Percentiles rank a stretch among this genome's conserved stretches.
Evolutionary conservation across 345 rosid species (phyloP).

Genomic region (Geranium brycei): DNA sequence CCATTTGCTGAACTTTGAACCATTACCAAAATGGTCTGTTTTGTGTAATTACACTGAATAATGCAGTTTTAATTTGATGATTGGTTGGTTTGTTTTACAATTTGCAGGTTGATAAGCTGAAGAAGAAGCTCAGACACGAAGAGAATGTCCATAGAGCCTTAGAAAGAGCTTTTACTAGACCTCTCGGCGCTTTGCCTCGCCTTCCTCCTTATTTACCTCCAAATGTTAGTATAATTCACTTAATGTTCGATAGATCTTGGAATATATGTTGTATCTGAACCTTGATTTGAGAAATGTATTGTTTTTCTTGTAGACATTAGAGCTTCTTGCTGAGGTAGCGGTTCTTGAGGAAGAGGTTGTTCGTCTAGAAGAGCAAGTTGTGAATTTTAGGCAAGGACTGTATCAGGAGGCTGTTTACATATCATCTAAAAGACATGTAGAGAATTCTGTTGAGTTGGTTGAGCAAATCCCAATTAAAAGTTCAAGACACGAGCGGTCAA

Average conservation of each 20-base stretch:
- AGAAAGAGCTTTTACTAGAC: slow-evolving; percentile 90
- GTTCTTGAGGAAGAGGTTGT: slow-evolving; percentile 94
- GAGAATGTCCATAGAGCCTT: slow-evolving; percentile 96
- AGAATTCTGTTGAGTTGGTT: slow-evolving; percentile 25
- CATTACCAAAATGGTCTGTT: too few species aligned
- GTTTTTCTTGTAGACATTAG: slow-evolving; percentile 46
- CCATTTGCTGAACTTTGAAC: not conserved
- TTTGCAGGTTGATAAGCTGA: slow-evolving; percentile 79
- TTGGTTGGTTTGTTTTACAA: slow-evolving; percentile 7
- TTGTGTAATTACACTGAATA: not conserved
- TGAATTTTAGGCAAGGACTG: slow-evolving; percentile 74
- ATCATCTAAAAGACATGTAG: slow-evolving; percentile 55
- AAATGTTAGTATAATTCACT: slow-evolving; percentile 36
- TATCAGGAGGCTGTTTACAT: slow-evolving; percentile 75
- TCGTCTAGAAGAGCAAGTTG: slow-evolving; percentile 90
- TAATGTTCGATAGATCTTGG: not conserved
- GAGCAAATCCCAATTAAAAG: slow-evolving; percentile 26
- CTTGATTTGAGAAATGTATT: too few species aligned
- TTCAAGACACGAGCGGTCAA: slow-evolving; percentile 59
- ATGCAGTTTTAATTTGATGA: not conserved
- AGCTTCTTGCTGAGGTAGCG: slow-evolving; percentile 97
- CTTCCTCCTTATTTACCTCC: slow-evolving; percentile 91
- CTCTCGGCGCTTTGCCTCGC: slow-evolving; percentile 92
- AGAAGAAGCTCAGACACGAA: slow-evolving; percentile 84
- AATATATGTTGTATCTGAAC: too few species aligned